Base-by-base conservation (phyloP, 2,329 filamentous ascomycete genomes). In the Pyrenochaeta sp. region DNA sequence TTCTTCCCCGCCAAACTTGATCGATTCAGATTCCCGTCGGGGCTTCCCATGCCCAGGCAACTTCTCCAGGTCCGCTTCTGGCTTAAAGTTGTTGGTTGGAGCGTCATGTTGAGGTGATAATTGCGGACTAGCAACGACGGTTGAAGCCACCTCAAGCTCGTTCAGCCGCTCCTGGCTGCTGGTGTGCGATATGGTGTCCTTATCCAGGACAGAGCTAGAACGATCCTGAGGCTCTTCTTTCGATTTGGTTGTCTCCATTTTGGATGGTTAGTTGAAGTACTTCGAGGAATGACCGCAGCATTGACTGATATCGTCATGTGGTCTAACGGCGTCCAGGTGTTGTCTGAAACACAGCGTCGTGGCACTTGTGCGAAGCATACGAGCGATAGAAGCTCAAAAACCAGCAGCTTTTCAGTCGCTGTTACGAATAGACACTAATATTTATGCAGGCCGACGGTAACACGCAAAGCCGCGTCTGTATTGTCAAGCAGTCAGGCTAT, bases 1-100 rank as follows among this genome's bases (percentile, higher is more conserved):
- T 39, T 78, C 75, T 51, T 76, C 77, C n/a, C 74, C 75, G 36
- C 76, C 74, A 39, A 76, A 73, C 27, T 71, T 69, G 46, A 72
- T 66, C 20, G 67, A 66, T 35, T 68, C 71, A 3, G 64, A 66
- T 11, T 74, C 69, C 37, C 65, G 59, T 23, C 68, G 66, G 15
- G 66, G 64, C 33, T 66, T 63, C 14, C 68, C 69, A 31, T 50
- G 54, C 41, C 54, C 54, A 6, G 67, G 68, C 15, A 63, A 44
- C 41, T 71, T 72, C 42, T 69, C 72, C 40, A 73, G 41, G 45
- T 74, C 69, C 21, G 65, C 61, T 43, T 73, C 71, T 17, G 64
- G 68, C 31, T 67, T 67, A 54, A 74, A 74, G 11, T 63, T 67
- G 44, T 61, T 69, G 3, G 55, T 57, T 20, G 63, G 58, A 17